A percentile compares a stretch with the other conserved stretches of the same genome.
phyloP scores from a whole-genome alignment of 495 filamentous ascomycete genomes.

The Glutinoglossum americanum region DNA sequence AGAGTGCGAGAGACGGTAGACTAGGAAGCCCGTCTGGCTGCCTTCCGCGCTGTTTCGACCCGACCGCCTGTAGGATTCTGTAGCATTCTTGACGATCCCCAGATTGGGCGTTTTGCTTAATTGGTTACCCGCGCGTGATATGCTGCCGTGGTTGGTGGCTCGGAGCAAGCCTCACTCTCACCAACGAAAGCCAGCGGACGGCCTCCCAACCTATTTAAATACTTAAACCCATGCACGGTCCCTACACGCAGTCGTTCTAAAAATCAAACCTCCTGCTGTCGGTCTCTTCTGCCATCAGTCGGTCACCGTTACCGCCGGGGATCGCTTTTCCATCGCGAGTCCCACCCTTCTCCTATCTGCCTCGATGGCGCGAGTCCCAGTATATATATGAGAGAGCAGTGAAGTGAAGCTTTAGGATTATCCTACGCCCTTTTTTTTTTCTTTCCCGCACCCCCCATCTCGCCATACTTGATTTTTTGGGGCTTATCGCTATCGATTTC shows the following conservation, averaged over 20 bases:
- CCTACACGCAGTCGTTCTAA: neutral
- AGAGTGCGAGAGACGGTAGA: neutral
- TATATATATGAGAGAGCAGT: neutral
- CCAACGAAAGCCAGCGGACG: neutral
- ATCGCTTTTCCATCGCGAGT: neutral
- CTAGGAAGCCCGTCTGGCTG: too few relatives aligned
- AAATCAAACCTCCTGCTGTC: slow-evolving; percentile 1
- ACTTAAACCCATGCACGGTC: neutral
- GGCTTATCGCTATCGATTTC: slow-evolving; percentile 3
- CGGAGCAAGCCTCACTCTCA: neutral
- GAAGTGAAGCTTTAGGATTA: neutral
- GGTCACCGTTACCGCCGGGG: neutral
- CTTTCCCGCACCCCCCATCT: neutral
- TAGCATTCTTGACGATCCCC: slow-evolving; percentile 1
- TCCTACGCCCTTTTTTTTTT: neutral
- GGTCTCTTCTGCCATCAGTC: neutral
- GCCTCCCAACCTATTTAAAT: slow-evolving; percentile 1
- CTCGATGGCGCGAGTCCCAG: neutral
- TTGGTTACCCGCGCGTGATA: neutral
- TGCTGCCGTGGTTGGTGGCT: slow-evolving; percentile 1
- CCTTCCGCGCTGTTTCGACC: neutral
- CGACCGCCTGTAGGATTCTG: neutral
- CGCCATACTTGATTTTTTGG: neutral
- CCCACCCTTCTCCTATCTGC: neutral
- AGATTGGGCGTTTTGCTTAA: slow-evolving; percentile 2